Percentiles rank a stretch among this genome's conserved stretches.
phyloP scores from a whole-genome alignment of 2,329 filamentous ascomycete species.

The Ascomycota sp. region DNA sequence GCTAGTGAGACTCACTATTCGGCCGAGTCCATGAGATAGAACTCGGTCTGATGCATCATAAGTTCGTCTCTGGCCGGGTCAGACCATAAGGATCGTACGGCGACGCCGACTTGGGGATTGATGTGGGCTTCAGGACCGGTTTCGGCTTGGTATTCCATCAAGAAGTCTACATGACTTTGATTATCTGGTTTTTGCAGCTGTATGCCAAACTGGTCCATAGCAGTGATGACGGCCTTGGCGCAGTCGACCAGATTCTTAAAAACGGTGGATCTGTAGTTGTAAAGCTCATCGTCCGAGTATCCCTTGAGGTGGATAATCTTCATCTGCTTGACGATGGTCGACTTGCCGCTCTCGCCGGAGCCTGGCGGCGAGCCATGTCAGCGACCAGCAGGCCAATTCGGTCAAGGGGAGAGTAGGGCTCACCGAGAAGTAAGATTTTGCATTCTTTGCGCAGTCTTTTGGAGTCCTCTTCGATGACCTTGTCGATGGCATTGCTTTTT shows the following conservation, averaged over 20 bases:
- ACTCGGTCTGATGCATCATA: conserved; percentile 89
- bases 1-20: conserved; percentile 53
- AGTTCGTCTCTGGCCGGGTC: conserved; percentile 67
- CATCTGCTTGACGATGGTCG: conserved; percentile 99
- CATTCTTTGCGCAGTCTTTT: conserved; percentile 86
- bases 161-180: conserved; percentile 54
- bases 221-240: conserved; percentile 77
- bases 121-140: conserved; percentile 75
- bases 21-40: conserved; percentile 97
- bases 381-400: not conserved
- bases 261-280: conserved; percentile 84
- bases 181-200: conserved; percentile 54
- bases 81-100: conserved; percentile 74
- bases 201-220: conserved; percentile 82
- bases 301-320: conserved; percentile 99
- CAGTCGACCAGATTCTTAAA: conserved; percentile 98
- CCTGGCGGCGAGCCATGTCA: conserved; percentile 28
- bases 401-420: conserved; percentile 2
- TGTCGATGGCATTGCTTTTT: conserved; percentile 88
- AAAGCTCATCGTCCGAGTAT: conserved; percentile 83
- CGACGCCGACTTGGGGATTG: conserved; percentile 60
- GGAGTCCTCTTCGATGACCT: conserved; percentile 82
- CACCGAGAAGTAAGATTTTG: conserved; percentile 94
- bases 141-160: conserved; percentile 76
- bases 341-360: conserved; percentile 96